These are phyloP conservation scores for Pichia terricola DNA, from an alignment of 1,139 yeast genomes.

Conservation along the genomic window DNA sequence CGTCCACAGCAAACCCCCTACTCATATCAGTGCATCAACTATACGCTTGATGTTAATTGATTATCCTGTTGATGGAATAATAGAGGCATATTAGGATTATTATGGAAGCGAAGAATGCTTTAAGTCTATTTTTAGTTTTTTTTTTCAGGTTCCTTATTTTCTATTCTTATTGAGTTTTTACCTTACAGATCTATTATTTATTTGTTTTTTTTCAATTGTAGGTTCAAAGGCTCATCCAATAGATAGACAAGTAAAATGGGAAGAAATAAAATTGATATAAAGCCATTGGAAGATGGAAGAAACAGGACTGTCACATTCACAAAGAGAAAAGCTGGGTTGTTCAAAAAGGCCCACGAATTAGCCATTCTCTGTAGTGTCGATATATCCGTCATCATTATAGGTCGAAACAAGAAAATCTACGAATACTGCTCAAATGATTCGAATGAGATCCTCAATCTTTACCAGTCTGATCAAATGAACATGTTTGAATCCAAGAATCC, in stretches of 20 bases:
- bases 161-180: too few species aligned
- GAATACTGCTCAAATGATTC: conserved; percentile 69
- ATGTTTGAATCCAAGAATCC: conserved; percentile 53
- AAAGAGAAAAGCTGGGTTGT: conserved; percentile 88
- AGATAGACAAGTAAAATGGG: conserved; percentile 48
- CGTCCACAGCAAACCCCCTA: conserved; percentile 31
- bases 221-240: neutral
- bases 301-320: conserved; percentile 85
- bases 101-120: too few species aligned
- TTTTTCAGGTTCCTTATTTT: too few species aligned
- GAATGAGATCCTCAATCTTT: conserved; percentile 47
- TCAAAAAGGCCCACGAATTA: conserved; percentile 92
- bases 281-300: conserved; percentile 84
- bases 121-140: too few species aligned
- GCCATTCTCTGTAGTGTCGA: conserved; percentile 91
- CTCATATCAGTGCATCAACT: neutral
- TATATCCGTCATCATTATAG: conserved; percentile 80
- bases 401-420: conserved; percentile 51
- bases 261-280: conserved; percentile 89
- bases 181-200: too few species aligned
- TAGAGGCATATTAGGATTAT: too few species aligned
- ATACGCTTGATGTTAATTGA: too few species aligned
- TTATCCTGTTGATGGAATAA: too few species aligned
- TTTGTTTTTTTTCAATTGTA: neutral
- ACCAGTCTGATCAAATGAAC: conserved; percentile 29